phyloP scores from a whole-genome alignment of 768 basidiomycete species.

The Termitomyces sp. region DNA sequence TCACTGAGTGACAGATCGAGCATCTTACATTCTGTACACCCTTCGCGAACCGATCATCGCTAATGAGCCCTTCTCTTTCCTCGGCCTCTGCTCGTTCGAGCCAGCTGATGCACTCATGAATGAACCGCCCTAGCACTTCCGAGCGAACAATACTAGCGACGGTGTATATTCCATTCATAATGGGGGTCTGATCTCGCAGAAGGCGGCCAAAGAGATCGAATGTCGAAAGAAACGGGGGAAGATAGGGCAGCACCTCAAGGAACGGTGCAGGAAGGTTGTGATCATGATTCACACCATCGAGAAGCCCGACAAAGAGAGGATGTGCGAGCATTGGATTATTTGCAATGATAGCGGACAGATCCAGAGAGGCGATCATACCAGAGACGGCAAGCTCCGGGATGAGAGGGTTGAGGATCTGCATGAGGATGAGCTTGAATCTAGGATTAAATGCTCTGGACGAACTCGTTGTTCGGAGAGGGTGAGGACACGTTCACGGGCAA shows the following conservation, averaged over 20 bases:
- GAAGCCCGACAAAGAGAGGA: conserved; percentile 55
- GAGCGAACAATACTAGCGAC: conserved; percentile 59
- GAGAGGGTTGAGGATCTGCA: conserved; percentile 48
- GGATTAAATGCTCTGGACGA: conserved; percentile 15
- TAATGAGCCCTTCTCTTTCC: conserved; percentile 60
- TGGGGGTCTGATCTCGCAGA: conserved; percentile 52
- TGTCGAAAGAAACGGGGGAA: conserved; percentile 68
- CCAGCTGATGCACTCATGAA: conserved; percentile 65
- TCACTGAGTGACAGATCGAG: neutral
- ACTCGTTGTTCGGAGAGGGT: conserved; percentile 75
- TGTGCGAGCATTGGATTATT: conserved; percentile 68
- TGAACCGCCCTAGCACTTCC: conserved; percentile 66
- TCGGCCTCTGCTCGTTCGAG: conserved; percentile 67
- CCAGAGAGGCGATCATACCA: conserved; percentile 58
- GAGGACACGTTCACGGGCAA: conserved; percentile 66
- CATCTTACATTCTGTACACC: conserved; percentile 63
- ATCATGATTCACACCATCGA: conserved; percentile 31
- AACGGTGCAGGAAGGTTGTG: conserved; percentile 41
- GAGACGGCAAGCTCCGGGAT: conserved; percentile 40
- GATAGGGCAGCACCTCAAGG: conserved; percentile 55
- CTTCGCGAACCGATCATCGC: conserved; percentile 69
- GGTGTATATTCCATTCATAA: conserved; percentile 41
- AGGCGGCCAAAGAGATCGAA: conserved; percentile 72
- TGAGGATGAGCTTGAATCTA: neutral
- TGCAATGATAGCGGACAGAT: conserved; percentile 60